Percentiles rank a stretch among this genome's conserved stretches.
Evolutionary conservation across 345 rosid genomes (phyloP).

Genomic region (Raphanus sativus): DNA sequence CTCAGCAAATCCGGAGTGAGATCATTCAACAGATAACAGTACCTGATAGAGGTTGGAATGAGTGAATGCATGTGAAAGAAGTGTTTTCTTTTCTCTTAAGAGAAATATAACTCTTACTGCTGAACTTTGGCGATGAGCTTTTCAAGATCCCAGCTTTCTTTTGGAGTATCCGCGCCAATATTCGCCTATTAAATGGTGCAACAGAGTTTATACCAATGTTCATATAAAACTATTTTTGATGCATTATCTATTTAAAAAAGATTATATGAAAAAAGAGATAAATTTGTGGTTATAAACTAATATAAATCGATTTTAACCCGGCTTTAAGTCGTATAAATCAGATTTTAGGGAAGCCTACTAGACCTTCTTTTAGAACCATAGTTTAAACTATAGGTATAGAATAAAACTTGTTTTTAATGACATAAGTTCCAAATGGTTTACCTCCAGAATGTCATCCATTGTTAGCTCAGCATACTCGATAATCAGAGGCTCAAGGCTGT

Average conservation of each 20-base stretch:
- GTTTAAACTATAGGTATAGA: too few relatives aligned
- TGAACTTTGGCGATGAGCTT: slow-evolving; percentile 89
- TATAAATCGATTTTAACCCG: too few relatives aligned
- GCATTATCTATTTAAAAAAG: too few relatives aligned
- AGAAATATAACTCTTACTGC: slow-evolving; percentile 57
- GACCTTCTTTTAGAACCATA: too few relatives aligned
- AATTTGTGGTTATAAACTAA: too few relatives aligned
- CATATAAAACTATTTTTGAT: too few relatives aligned
- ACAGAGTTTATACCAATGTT: neutral
- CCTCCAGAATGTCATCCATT: slow-evolving; percentile 97
- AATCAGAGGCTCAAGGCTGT: slow-evolving; percentile 76
- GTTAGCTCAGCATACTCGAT: slow-evolving; percentile 96
- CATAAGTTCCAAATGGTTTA: too few relatives aligned
- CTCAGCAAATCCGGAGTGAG: slow-evolving; percentile 72
- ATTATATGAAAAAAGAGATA: too few relatives aligned
- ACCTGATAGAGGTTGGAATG: slow-evolving; percentile 46
- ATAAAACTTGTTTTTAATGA: too few relatives aligned
- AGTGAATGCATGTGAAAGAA: slow-evolving; percentile 11
- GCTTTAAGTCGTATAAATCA: too few relatives aligned
- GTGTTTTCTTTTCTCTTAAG: neutral
- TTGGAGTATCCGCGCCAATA: slow-evolving; percentile 67
- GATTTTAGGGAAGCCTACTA: too few relatives aligned
- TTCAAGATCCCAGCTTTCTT: slow-evolving; percentile 86
- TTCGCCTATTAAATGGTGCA: slow-evolving; percentile 58
- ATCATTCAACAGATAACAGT: slow-evolving; percentile 83